Conservation (phyloP, 2,329 filamentous ascomycete species). For the Nannizzia gypsea region DNA sequence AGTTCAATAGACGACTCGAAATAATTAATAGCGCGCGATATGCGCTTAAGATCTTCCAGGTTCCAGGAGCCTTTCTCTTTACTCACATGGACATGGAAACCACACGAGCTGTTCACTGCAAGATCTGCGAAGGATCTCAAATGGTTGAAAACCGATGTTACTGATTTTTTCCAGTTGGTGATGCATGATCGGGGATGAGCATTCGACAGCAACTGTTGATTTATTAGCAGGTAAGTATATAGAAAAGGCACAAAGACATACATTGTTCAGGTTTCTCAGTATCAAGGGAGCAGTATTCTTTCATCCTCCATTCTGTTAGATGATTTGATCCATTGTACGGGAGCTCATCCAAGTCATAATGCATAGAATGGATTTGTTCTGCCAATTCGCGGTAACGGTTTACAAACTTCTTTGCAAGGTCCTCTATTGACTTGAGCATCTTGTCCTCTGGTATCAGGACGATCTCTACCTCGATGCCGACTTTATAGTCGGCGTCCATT, state of each 20-base stretch:
- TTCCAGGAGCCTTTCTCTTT: background rate
- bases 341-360: background rate
- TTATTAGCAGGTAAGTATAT: background rate
- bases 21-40: background rate
- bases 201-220: background rate
- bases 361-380: background rate
- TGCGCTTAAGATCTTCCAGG: background rate
- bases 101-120: background rate
- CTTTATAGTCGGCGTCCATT: too few relatives aligned
- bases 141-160: background rate
- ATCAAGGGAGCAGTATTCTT: background rate
- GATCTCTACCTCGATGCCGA: too few relatives aligned
- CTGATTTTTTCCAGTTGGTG: background rate
- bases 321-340: background rate
- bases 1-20: slow-evolving; percentile 3
- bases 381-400: background rate
- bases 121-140: background rate
- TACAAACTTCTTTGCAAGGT: background rate
- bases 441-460: too few relatives aligned
- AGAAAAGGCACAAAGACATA: background rate
- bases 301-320: background rate
- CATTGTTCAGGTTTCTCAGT: background rate
- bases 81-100: background rate
- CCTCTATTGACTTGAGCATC: background rate
- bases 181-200: background rate